Percentiles rank a stretch among this genome's conserved stretches.
Conservation (phyloP, 179 eudicot species). For the Nepenthes alata region DNA sequence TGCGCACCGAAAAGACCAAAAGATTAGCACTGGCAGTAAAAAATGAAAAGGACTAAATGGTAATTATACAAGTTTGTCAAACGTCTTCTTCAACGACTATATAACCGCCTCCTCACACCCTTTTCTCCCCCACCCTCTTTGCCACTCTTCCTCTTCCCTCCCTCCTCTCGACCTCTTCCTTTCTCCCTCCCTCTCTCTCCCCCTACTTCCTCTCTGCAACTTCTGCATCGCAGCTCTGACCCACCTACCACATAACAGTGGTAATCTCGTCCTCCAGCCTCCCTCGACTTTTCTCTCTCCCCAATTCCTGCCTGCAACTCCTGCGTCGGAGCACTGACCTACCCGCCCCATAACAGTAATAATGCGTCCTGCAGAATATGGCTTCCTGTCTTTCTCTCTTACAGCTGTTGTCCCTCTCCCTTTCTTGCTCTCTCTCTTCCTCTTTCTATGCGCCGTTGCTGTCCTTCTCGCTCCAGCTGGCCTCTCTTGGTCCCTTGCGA, state of each 20-base stretch:
- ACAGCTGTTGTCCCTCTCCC: constrained; percentile 8
- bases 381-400: constrained; percentile 8
- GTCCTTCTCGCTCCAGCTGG: constrained; percentile 42
- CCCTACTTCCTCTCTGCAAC: background rate
- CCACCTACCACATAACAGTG: background rate
- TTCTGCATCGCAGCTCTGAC: background rate
- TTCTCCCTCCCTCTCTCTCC: background rate
- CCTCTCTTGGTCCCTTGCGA: constrained; percentile 42
- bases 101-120: background rate
- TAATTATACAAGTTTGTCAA: too few relatives aligned
- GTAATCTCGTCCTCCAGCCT: background rate
- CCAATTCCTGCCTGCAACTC: background rate
- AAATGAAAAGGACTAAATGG: too few relatives aligned
- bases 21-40: too few relatives aligned
- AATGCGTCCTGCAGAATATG: too few relatives aligned
- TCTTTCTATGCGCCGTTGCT: constrained; percentile 9
- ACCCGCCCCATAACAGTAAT: too few relatives aligned
- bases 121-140: background rate
- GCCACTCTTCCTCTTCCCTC: background rate
- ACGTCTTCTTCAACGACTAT: too few relatives aligned
- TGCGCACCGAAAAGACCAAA: too few relatives aligned
- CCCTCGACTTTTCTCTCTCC: background rate
- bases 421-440: constrained; percentile 10
- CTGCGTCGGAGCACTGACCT: too few relatives aligned
- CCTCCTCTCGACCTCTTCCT: background rate